Evolutionary conservation across 805 yeast genomes (phyloP).

Genomic region (Isabelozyma rhagii): DNA sequence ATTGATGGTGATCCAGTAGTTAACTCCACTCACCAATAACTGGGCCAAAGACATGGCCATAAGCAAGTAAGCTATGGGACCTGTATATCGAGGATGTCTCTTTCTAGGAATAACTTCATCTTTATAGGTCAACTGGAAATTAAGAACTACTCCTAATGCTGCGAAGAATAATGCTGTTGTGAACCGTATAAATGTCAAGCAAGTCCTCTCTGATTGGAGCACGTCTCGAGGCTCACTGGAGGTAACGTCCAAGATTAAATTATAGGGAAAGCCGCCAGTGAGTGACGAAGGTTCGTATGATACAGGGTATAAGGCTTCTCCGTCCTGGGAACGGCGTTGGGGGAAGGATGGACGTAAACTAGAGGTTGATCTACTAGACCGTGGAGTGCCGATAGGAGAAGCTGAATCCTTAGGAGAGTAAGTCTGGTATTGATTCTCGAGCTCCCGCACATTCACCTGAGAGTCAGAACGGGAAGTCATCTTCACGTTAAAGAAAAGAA

Average conservation of each 20-base stretch:
- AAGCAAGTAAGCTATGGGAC: constrained; percentile 32
- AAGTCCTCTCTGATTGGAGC: constrained; percentile 52
- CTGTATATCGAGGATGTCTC: constrained; percentile 16
- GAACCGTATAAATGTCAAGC: constrained; percentile 47
- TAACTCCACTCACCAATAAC: constrained; percentile 34
- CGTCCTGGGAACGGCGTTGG: neutral
- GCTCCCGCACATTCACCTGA: neutral
- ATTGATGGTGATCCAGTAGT: constrained; percentile 43
- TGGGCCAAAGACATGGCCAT: constrained; percentile 36
- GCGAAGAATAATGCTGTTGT: constrained; percentile 43
- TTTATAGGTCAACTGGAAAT: constrained; percentile 41
- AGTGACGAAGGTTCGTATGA: neutral
- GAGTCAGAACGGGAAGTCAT: neutral
- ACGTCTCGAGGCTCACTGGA: constrained; percentile 54
- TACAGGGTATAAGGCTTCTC: neutral
- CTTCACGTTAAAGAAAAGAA: too few species aligned
- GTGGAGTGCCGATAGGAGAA: neutral
- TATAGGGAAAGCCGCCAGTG: constrained; percentile 13
- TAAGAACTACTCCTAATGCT: constrained; percentile 44
- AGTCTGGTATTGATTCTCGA: neutral
- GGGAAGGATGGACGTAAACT: neutral
- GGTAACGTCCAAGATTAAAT: constrained; percentile 19
- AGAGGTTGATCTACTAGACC: neutral
- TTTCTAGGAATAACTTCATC: constrained; percentile 3
- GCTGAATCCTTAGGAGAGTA: neutral